These are phyloP conservation scores for Mortierella sp. DNA, from an alignment of 371 early-diverging fungal genomes.

Conservation along the genomic window DNA sequence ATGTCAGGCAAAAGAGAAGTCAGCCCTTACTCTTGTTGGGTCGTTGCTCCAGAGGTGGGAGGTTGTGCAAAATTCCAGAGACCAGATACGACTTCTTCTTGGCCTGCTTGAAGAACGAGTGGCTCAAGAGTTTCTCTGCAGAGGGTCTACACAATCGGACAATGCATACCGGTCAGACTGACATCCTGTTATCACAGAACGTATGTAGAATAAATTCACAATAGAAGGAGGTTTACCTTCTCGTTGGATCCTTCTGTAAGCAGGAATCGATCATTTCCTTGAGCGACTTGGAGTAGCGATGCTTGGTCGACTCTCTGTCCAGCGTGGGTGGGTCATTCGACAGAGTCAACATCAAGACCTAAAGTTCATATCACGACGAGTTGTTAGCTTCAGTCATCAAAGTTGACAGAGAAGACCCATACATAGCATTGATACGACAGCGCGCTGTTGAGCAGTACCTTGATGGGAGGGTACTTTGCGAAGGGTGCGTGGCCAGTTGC, in stretches of 20 bases:
- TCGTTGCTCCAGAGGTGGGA: constrained; percentile 80
- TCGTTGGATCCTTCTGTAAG: constrained; percentile 85
- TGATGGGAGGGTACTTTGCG: constrained; percentile 91
- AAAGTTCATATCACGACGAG: background rate
- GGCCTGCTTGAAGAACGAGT: constrained; percentile 88
- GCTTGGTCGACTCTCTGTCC: constrained; percentile 78
- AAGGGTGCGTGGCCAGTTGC: constrained; percentile 95
- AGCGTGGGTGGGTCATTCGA: constrained; percentile 91
- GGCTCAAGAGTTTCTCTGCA: constrained; percentile 82
- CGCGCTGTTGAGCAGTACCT: constrained; percentile 60
- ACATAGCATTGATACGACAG: background rate
- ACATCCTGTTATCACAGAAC: no score
- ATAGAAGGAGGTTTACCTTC: constrained; percentile 64
- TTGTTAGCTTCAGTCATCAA: background rate
- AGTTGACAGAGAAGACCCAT: background rate
- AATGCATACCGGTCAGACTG: background rate
- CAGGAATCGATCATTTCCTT: constrained; percentile 92
- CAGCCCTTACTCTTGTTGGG: constrained; percentile 62
- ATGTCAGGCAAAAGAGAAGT: background rate
- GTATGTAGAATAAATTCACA: background rate
- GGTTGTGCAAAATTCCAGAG: constrained; percentile 67
- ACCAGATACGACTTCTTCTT: constrained; percentile 80
- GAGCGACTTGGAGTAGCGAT: constrained; percentile 82
- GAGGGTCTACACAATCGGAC: constrained; percentile 68
- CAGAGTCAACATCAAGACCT: constrained; percentile 92